Evolutionary conservation across 228 moss, liverwort and hornwort species (phyloP), one percentile per base, ranked within the genome.

Genomic region (Sphagnum fallax): DNA sequence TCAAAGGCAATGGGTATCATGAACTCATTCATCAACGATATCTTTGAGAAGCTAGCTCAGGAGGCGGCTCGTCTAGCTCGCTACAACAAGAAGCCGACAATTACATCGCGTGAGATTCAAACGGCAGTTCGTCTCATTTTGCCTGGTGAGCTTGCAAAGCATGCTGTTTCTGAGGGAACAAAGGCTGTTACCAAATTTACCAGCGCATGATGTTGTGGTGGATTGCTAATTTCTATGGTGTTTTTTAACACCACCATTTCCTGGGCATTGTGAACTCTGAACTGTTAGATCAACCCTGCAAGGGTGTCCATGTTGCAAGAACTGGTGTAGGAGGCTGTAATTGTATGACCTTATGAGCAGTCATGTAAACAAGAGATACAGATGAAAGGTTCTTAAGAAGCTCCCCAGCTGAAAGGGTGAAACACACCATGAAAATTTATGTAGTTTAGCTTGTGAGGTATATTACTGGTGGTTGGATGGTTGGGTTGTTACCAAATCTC

Each of bases 21-120:
- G 62, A 62, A 82, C 66, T 82, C 79, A 6, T 82, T 82, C 8
- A 82, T 82, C 68, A 82, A 82, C 49, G 82, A 82, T 0, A 78
- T 82, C 0, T 82, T 82, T 0, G 82, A 82, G 73, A 82, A 82
- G 76, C 15, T 82, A 16, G 79, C 79, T 6, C 79, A 82, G 71
- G 80, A 80, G 61, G 80, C 80, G 0, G 80, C 80, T 1, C 66
- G 80, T 5, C 73, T 80, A 49, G 80, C 76, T 0, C 80, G 76
- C 0, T 80, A 76, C 51, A 80, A 80, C 53, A 80, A 76, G 76
- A 80, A 80, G 62, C 80, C 80, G 0, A 80, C 80, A 0, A 80
- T 80, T 2, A 80, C 80, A 0, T 80, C 80, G 6, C 76, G 79
- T 6, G 82, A 82, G 73, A 79, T 82, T 5, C 82, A 82, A 73